Percentiles rank a stretch among this genome's conserved stretches.
phyloP scores from a whole-genome alignment of 768 basidiomycete genomes.

The Kwoniella bestiolae region DNA sequence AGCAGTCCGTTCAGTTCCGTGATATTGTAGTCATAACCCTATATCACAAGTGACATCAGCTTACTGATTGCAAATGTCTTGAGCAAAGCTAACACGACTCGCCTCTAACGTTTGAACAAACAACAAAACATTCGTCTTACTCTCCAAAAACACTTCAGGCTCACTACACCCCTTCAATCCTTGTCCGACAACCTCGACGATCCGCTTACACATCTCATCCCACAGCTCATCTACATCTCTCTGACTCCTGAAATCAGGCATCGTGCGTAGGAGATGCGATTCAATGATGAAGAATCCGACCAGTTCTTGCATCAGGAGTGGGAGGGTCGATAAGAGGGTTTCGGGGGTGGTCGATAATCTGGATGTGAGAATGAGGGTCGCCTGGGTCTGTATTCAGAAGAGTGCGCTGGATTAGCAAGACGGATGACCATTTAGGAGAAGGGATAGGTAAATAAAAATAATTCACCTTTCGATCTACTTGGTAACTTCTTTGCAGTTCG shows the following conservation, averaged over 20 bases:
- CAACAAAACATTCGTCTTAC: constrained; percentile 79
- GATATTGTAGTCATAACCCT: constrained; percentile 88
- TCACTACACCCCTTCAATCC: constrained; percentile 75
- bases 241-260: constrained; percentile 84
- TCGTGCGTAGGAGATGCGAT: constrained; percentile 84
- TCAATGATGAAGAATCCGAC: constrained; percentile 98
- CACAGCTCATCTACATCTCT: constrained; percentile 93
- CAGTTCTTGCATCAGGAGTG: constrained; percentile 85
- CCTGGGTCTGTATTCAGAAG: constrained; percentile 95
- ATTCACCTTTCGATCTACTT: constrained; percentile 93
- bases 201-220: constrained; percentile 77
- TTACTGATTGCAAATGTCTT: not conserved
- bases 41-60: not conserved
- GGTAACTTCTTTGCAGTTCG: constrained; percentile 87
- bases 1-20: constrained; percentile 80
- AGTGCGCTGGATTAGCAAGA: too few relatives aligned
- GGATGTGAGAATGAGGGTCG: constrained; percentile 81
- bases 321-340: constrained; percentile 62
- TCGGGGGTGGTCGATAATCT: constrained; percentile 54
- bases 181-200: constrained; percentile 74
- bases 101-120: constrained; percentile 95
- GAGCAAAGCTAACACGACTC: constrained; percentile 26
- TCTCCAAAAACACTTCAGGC: constrained; percentile 76
- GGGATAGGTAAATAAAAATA: not conserved
- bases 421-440: too few relatives aligned